Evolutionary conservation across 345 rosid genomes (phyloP).

Genomic region (Iberis pinnata): DNA sequence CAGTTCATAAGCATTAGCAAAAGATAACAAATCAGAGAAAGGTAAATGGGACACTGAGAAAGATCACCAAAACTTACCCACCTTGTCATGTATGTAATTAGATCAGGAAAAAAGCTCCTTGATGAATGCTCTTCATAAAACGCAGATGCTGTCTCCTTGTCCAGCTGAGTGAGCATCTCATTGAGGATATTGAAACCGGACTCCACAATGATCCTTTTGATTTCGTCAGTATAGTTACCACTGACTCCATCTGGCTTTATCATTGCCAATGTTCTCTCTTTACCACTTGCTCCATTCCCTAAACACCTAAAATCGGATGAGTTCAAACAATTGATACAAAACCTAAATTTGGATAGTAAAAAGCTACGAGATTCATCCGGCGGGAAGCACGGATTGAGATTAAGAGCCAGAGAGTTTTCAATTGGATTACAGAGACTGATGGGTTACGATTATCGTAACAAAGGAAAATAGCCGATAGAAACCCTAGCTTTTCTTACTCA

Average conservation of each 20-base stretch:
- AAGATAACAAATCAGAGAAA: neutral
- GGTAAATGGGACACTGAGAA: neutral
- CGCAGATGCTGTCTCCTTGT: conserved; percentile 42
- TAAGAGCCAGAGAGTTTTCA: no score
- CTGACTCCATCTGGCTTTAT: conserved; percentile 78
- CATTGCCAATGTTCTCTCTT: conserved; percentile 64
- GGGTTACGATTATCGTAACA: no score
- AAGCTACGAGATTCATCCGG: conserved; percentile 2
- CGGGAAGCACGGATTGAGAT: no score
- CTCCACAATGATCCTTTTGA: conserved; percentile 42
- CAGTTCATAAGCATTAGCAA: conserved; percentile 7
- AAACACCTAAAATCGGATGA: conserved; percentile 31
- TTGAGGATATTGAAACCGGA: conserved; percentile 45
- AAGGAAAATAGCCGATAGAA: neutral
- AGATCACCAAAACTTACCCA: conserved; percentile 21
- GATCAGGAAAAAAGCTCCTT: conserved; percentile 51
- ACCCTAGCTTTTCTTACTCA: conserved; percentile 11
- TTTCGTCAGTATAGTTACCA: conserved; percentile 51
- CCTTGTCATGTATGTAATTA: conserved; percentile 75
- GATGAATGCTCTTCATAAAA: conserved; percentile 76
- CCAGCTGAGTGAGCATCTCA: conserved; percentile 49
- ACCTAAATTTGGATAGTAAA: neutral
- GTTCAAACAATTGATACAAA: neutral
- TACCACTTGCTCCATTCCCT: conserved; percentile 29
- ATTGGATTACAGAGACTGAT: neutral